A percentile compares a stretch with the other conserved stretches of the same genome.
These are phyloP conservation scores for Pseudonectria foliicola DNA, from an alignment of 2,329 filamentous ascomycete species.

Conservation along the genomic window DNA sequence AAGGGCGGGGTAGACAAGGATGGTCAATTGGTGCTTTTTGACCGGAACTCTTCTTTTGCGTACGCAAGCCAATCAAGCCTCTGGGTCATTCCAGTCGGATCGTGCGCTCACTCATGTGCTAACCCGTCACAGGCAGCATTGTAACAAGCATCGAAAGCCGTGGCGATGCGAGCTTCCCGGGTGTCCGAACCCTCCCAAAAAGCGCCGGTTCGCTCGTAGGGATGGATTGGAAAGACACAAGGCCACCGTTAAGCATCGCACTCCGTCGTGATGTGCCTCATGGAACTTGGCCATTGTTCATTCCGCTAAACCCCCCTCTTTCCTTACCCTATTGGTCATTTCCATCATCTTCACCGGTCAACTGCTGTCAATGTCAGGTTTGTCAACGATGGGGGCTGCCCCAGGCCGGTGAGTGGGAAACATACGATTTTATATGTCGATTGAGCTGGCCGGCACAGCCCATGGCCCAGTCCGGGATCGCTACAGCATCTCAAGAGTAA, in stretches of 20 bases:
- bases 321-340: too few relatives aligned
- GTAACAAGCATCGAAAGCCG: conserved; percentile 36
- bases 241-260: conserved; percentile 32
- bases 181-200: conserved; percentile 35
- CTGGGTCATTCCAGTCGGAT: conserved; percentile 3
- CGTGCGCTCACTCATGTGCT: conserved; percentile 8
- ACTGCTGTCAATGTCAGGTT: conserved; percentile 12
- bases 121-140: conserved; percentile 30
- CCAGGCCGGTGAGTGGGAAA: conserved; percentile 14
- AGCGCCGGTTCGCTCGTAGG: conserved; percentile 34
- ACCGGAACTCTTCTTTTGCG: conserved; percentile 36
- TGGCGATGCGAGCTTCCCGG: conserved; percentile 32
- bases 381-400: conserved; percentile 15
- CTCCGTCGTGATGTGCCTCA: conserved; percentile 20
- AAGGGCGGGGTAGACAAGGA: conserved; percentile 35
- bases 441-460: conserved; percentile 10
- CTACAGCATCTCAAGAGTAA: too few relatives aligned
- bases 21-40: conserved; percentile 31
- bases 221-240: conserved; percentile 36
- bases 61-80: conserved; percentile 16
- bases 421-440: background rate
- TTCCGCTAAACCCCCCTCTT: conserved; percentile 4
- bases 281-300: conserved; percentile 8
- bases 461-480: conserved; percentile 12
- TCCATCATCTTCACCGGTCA: conserved; percentile 19